Evolutionary conservation across 2,329 filamentous ascomycete species (phyloP).

Genomic region (Cordyceps javanica): DNA sequence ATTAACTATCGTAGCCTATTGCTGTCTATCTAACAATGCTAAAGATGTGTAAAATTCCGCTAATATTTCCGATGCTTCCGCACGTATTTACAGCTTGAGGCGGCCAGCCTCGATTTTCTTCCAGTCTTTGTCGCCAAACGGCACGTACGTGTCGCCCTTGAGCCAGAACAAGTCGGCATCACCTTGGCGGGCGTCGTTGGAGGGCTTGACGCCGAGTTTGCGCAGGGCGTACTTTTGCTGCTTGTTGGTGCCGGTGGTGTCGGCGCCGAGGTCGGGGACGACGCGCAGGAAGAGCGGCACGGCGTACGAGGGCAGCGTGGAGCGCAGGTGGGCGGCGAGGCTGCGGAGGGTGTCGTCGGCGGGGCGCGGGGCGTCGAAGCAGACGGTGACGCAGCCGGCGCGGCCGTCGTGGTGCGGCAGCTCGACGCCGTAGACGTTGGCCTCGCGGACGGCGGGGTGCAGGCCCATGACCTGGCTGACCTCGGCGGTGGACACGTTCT

Average conservation of each 20-base stretch:
- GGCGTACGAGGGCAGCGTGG: conserved; percentile 64
- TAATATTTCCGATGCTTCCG: not conserved
- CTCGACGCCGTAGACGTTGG: conserved; percentile 79
- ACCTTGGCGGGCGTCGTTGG: conserved; percentile 14
- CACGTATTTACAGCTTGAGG: conserved; percentile 56
- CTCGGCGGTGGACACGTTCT: conserved; percentile 78
- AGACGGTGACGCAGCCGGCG: conserved; percentile 72
- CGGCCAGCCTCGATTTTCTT: conserved; percentile 56
- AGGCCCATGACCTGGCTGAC: conserved; percentile 68
- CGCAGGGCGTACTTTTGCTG: conserved; percentile 73
- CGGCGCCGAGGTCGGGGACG: conserved; percentile 47
- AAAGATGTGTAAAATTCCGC: not conserved
- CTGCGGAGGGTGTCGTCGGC: conserved; percentile 43
- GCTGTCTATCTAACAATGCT: not conserved
- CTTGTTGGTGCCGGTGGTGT: conserved; percentile 80
- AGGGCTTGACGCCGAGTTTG: conserved; percentile 66
- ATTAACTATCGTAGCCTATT: not conserved
- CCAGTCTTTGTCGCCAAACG: conserved; percentile 65
- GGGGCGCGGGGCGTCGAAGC: conserved; percentile 54
- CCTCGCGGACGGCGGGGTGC: conserved; percentile 62
- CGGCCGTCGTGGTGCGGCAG: conserved; percentile 77
- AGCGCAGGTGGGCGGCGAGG: conserved; percentile 52
- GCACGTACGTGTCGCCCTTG: conserved; percentile 58
- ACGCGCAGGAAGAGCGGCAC: conserved; percentile 72
- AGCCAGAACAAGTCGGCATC: conserved; percentile 58